Evolutionary conservation across 345 rosid genomes (phyloP).

Genomic region (Excoecaria agallocha): DNA sequence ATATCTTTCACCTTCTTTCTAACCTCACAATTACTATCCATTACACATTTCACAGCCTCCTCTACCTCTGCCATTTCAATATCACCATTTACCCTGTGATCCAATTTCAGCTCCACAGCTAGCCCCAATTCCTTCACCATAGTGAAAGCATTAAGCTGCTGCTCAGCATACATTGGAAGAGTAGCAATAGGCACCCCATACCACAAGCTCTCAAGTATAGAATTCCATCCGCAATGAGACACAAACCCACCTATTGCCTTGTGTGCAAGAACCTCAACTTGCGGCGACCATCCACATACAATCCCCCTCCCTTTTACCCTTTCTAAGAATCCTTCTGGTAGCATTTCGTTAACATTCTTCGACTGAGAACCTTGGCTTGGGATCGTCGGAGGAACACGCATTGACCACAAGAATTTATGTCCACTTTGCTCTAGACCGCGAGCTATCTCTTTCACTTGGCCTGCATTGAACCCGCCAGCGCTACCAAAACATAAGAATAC

Average conservation of each 20-base stretch:
- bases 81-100: constrained; percentile 17
- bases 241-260: constrained; percentile 26
- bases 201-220: constrained; percentile 28
- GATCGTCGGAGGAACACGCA: constrained; percentile 1
- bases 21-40: constrained; percentile 2
- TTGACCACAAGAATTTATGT: constrained; percentile 24
- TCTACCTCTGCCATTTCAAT: not conserved
- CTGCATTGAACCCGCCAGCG: constrained; percentile 8
- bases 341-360: not conserved
- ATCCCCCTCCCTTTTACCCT: constrained; percentile 19
- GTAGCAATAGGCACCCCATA: constrained; percentile 22
- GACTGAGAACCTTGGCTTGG: not conserved
- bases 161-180: constrained; percentile 27
- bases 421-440: constrained; percentile 22
- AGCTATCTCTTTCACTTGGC: constrained; percentile 26
- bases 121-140: constrained; percentile 22
- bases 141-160: constrained; percentile 30
- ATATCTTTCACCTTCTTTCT: constrained; percentile 16
- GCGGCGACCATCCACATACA: constrained; percentile 27
- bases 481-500: constrained; percentile 30
- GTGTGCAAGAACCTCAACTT: constrained; percentile 20
- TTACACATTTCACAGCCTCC: constrained; percentile 2
- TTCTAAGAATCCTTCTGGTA: constrained; percentile 22
- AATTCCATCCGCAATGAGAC: constrained; percentile 34
- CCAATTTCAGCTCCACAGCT: constrained; percentile 25